These are phyloP conservation scores for Rhodotorula sp. DNA, from an alignment of 1,284 basidiomycete genomes.

Conservation along the genomic window DNA sequence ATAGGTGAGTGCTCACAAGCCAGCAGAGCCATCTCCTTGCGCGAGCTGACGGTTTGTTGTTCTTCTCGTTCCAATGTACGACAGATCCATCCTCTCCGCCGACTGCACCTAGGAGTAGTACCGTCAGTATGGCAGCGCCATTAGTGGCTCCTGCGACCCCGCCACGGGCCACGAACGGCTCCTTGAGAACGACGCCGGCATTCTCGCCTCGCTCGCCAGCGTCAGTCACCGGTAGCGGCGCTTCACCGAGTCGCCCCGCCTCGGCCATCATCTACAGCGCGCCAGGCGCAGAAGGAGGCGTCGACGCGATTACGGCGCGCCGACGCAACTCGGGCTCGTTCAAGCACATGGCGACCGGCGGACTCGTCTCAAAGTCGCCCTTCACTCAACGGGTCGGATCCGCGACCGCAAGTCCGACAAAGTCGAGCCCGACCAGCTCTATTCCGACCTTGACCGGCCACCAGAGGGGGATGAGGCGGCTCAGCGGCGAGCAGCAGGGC, in stretches of 20 bases:
- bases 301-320: slow-evolving; percentile 27
- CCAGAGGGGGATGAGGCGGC: slow-evolving; percentile 2
- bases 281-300: slow-evolving; percentile 36
- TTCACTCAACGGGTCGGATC: slow-evolving; percentile 21
- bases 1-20: too few species aligned
- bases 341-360: slow-evolving; percentile 37
- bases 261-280: slow-evolving; percentile 18
- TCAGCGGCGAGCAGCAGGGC: slow-evolving; percentile 18
- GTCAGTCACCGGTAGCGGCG: background rate
- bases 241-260: slow-evolving; percentile 3
- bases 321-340: slow-evolving; percentile 35
- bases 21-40: too few species aligned
- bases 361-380: slow-evolving; percentile 39
- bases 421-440: background rate
- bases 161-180: background rate
- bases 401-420: background rate
- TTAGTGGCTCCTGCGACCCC: background rate
- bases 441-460: background rate
- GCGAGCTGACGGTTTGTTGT: too few species aligned
- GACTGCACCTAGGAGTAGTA: background rate
- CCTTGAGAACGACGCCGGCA: slow-evolving; percentile 1
- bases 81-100: background rate
- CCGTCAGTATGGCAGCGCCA: slow-evolving; percentile 1
- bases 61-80: background rate
- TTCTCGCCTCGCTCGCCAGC: slow-evolving; percentile 4